Base-by-base conservation (phyloP, 2,329 filamentous ascomycete species). In the Botryotinia narcissicola region DNA sequence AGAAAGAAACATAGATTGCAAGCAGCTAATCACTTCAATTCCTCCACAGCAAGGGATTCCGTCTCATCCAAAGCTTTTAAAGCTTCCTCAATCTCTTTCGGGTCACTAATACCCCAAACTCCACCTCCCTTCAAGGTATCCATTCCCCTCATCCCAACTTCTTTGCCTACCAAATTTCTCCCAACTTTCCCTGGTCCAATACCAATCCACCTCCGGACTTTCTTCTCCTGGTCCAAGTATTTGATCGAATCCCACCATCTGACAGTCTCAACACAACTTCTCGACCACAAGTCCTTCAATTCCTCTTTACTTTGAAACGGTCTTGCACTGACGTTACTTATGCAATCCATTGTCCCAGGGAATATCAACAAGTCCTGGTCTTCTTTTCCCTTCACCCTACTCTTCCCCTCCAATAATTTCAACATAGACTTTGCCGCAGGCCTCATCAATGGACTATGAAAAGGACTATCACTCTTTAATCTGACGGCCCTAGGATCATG, bases 121-220 rank as follows among this genome's bases (percentile, higher is more conserved):
- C 95, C 95, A 67, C 94, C 95, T 2, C 94, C 94, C 81, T 95
- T 97, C 67, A 95, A 89, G 25, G 88, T 84, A 72, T 96, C 93
- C 79, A 91, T 89, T 35, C 90, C 90, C 68, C 90, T 89, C 89
- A 96, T 95, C 16, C 94, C 95, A 4, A 98, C 95, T 83, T 98
- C 95, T 83, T 98, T 98, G 20, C 95, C 94, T 1, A 98, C 95
- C 12, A 98, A 85, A 81, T 98, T 98, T 73, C 95, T 87, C 0
- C 95, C 95, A 3, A 98, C 95, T 81, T 97, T 97, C 8, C 95
- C 95, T 0, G 95, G 95, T 0, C 95, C 95, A 75, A 98, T 93
- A 61, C 95, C 95, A 68, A 98, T 88, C 92, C 95, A 98, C 73
- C 95, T 86, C 78, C 91, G 87, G 29, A 97, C 93, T 75, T 91